Evolutionary conservation across 768 basidiomycete species (phyloP).

Genomic region (Cyathus striatus): DNA sequence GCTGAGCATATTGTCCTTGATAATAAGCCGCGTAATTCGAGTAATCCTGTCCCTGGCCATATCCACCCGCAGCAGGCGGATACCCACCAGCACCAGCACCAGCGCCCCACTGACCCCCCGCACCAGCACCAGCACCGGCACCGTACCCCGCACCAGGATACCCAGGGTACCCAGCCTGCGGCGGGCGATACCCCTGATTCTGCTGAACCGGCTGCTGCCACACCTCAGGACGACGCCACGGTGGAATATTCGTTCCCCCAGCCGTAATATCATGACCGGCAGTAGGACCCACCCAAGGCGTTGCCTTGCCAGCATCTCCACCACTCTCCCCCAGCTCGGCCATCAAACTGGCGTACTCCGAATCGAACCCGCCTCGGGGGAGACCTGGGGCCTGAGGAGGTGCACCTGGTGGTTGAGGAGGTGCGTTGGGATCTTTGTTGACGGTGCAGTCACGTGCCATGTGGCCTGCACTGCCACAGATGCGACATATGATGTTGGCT

Average conservation of each 20-base stretch:
- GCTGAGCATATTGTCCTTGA: slow-evolving; percentile 82
- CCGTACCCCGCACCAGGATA: slow-evolving; percentile 24
- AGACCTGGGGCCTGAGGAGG: slow-evolving; percentile 48
- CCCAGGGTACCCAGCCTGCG: slow-evolving; percentile 50
- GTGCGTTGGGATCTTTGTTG: slow-evolving; percentile 83
- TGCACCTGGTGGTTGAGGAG: slow-evolving; percentile 33
- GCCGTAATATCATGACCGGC: slow-evolving; percentile 63
- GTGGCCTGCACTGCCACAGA: slow-evolving; percentile 97
- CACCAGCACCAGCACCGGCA: too few species aligned
- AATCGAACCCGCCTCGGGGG: slow-evolving; percentile 83
- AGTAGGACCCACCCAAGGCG: slow-evolving; percentile 46
- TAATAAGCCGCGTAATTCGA: slow-evolving; percentile 84
- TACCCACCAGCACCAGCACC: slow-evolving; percentile 40
- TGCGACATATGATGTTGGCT: slow-evolving; percentile 98
- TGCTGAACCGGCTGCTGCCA: slow-evolving; percentile 64
- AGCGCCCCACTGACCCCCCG: too few species aligned
- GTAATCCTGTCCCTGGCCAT: slow-evolving; percentile 64
- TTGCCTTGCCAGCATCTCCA: slow-evolving; percentile 46
- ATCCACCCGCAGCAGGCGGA: slow-evolving; percentile 40
- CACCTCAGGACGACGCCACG: slow-evolving; percentile 87
- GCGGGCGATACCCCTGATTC: slow-evolving; percentile 66
- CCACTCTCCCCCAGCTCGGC: slow-evolving; percentile 90
- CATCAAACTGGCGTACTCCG: slow-evolving; percentile 96
- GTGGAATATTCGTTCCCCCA: slow-evolving; percentile 79
- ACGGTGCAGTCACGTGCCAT: slow-evolving; percentile 98